These are phyloP conservation scores for Cladosporium phlei DNA, from an alignment of 2,329 filamentous ascomycete genomes.

Conservation along the genomic window DNA sequence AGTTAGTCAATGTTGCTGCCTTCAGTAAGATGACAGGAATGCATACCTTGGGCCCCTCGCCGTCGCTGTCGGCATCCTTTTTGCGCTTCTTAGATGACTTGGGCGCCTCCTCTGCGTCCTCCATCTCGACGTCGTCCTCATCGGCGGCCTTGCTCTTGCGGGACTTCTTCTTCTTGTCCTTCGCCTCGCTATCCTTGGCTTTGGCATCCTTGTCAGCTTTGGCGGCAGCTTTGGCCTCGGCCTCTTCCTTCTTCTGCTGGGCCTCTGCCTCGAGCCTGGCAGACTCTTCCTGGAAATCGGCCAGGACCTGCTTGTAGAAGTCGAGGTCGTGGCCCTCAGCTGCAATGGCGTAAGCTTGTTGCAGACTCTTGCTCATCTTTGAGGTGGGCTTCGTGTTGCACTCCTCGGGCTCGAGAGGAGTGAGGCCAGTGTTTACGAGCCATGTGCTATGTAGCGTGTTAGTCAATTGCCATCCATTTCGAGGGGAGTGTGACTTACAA, in stretches of 20 bases:
- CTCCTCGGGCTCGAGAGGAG: slow-evolving; percentile 68
- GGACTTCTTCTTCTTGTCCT: slow-evolving; percentile 42
- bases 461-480: slow-evolving; percentile 5
- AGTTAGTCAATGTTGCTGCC: slow-evolving; percentile 24
- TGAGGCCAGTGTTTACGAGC: slow-evolving; percentile 80
- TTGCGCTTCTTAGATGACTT: slow-evolving; percentile 74
- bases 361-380: slow-evolving; percentile 75
- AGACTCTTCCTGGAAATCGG: slow-evolving; percentile 50
- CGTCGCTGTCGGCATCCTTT: slow-evolving; percentile 60
- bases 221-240: slow-evolving; percentile 36
- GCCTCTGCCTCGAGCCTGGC: slow-evolving; percentile 32
- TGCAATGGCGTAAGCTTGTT: slow-evolving; percentile 75
- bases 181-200: slow-evolving; percentile 48
- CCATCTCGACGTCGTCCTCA: slow-evolving; percentile 50
- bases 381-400: slow-evolving; percentile 62
- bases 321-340: slow-evolving; percentile 70
- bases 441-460: slow-evolving; percentile 62
- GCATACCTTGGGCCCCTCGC: slow-evolving; percentile 61
- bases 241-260: slow-evolving; percentile 27
- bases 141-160: slow-evolving; percentile 31
- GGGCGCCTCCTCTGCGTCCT: slow-evolving; percentile 58
- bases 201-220: slow-evolving; percentile 43
- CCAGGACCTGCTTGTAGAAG: slow-evolving; percentile 77
- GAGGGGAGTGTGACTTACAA: slow-evolving; percentile 64
- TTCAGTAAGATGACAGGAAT: background rate